These are phyloP conservation scores for Salicornia ramosissima DNA, from an alignment of 148 eudicot species.

Conservation along the genomic window DNA sequence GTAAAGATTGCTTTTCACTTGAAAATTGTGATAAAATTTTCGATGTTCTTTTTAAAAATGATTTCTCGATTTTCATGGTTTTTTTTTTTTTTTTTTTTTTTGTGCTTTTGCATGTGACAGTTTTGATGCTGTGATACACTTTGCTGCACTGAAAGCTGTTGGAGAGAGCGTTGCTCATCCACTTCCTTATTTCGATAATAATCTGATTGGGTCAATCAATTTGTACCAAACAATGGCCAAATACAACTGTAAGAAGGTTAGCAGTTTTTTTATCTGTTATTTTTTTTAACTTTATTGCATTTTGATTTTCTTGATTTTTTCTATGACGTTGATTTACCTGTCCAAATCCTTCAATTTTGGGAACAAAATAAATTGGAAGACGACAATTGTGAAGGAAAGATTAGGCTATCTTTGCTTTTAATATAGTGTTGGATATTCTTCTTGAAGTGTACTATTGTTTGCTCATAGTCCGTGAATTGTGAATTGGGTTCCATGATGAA, in stretches of 20 bases:
- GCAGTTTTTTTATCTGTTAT: not conserved
- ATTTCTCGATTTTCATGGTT: not conserved
- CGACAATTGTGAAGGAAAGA: too few species aligned
- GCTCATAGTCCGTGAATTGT: too few species aligned
- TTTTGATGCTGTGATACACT: constrained; percentile 87
- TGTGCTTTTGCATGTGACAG: constrained; percentile 23
- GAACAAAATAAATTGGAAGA: too few species aligned
- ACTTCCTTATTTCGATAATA: constrained; percentile 72
- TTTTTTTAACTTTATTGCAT: not conserved
- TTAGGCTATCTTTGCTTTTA: too few species aligned
- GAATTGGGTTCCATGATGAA: too few species aligned
- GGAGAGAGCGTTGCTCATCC: constrained; percentile 78
- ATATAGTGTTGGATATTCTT: too few species aligned
- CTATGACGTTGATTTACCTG: too few species aligned
- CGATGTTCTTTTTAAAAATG: not conserved
- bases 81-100: not conserved
- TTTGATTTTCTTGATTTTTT: too few species aligned
- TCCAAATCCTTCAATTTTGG: not conserved
- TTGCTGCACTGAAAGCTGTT: constrained; percentile 90
- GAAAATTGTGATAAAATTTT: not conserved
- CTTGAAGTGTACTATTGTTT: too few species aligned
- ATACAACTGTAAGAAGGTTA: constrained; percentile 81
- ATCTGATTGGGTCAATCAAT: constrained; percentile 80
- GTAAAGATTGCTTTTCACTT: too few species aligned
- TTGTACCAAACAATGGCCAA: constrained; percentile 76